phyloP scores from a whole-genome alignment of 2,329 filamentous ascomycete genomes.

The Metarhizium album region DNA sequence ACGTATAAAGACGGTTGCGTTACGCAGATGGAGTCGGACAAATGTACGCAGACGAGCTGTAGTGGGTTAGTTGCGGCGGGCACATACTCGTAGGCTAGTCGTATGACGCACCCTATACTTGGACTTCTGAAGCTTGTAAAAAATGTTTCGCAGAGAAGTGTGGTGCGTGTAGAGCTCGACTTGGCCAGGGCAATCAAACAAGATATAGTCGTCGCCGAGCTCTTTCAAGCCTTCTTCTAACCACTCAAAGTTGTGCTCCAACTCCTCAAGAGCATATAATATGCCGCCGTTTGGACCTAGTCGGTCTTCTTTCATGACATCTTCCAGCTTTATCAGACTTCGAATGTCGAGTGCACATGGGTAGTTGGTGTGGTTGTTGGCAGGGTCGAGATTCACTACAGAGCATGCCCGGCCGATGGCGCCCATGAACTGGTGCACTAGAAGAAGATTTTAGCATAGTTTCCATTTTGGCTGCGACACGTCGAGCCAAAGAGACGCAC shows the following conservation, averaged over 20 bases:
- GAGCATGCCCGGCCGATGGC: slow-evolving; percentile 93
- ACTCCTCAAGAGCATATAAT: slow-evolving; percentile 85
- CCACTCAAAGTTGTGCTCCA: slow-evolving; percentile 93
- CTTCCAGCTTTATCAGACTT: slow-evolving; percentile 77
- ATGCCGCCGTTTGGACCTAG: slow-evolving; percentile 89
- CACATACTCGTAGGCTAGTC: background rate
- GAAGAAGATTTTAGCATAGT: background rate
- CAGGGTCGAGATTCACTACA: slow-evolving; percentile 91
- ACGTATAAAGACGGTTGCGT: slow-evolving; percentile 92
- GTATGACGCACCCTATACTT: slow-evolving; percentile 63
- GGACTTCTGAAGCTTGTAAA: slow-evolving; percentile 80
- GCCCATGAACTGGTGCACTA: slow-evolving; percentile 92
- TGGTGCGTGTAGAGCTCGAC: slow-evolving; percentile 97
- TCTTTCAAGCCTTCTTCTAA: slow-evolving; percentile 69
- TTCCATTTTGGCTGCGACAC: background rate
- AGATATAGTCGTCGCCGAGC: slow-evolving; percentile 78
- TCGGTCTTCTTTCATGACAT: slow-evolving; percentile 86
- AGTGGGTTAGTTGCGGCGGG: slow-evolving; percentile 18
- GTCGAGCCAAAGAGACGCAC: slow-evolving; percentile 31
- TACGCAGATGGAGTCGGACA: slow-evolving; percentile 88
- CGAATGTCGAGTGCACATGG: slow-evolving; percentile 85
- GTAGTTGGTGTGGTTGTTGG: slow-evolving; percentile 88
- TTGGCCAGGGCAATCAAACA: slow-evolving; percentile 95
- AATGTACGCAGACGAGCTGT: slow-evolving; percentile 84
- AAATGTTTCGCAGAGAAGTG: slow-evolving; percentile 80